phyloP scores from a whole-genome alignment of 805 yeast species.

The Yamadazyma paraphyllophila region DNA sequence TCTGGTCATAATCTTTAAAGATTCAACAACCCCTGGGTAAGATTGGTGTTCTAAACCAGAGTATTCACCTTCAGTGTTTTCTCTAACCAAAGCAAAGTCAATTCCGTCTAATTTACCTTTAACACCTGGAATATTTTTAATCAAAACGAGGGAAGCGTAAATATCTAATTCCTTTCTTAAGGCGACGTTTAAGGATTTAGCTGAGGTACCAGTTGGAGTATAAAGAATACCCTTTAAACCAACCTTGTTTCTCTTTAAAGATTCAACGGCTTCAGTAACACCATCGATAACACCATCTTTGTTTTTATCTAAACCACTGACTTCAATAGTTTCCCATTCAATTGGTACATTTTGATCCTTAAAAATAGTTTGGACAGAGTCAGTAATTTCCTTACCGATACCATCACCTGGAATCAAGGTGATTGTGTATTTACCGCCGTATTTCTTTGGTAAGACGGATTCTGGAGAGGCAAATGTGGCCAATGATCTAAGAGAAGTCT shows the following conservation, averaged over 20 bases:
- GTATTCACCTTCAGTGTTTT: constrained; percentile 98
- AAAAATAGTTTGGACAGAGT: constrained; percentile 88
- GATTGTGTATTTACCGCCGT: constrained; percentile 92
- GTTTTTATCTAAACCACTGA: constrained; percentile 46
- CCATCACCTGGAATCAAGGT: constrained; percentile 98
- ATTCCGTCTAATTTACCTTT: constrained; percentile 84
- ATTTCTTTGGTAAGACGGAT: constrained; percentile 76
- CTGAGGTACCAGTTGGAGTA: constrained; percentile 77
- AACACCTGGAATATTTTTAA: constrained; percentile 93
- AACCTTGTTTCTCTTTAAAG: constrained; percentile 92
- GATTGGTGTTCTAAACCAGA: constrained; percentile 98
- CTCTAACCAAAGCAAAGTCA: constrained; percentile 94
- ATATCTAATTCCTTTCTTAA: constrained; percentile 94
- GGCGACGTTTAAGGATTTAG: constrained; percentile 91
- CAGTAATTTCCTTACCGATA: constrained; percentile 93
- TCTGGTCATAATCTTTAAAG: constrained; percentile 91
- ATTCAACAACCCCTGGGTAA: constrained; percentile 96
- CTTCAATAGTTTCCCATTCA: constrained; percentile 74
- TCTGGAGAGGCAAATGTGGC: constrained; percentile 64
- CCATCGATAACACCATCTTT: constrained; percentile 73
- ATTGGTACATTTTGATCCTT: constrained; percentile 85
- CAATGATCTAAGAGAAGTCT: constrained; percentile 38
- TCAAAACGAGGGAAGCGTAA: constrained; percentile 90
- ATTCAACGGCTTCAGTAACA: constrained; percentile 81
- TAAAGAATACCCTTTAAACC: constrained; percentile 95